Base-by-base conservation (phyloP, 768 basidiomycete species). In the Paxillus involutus region DNA sequence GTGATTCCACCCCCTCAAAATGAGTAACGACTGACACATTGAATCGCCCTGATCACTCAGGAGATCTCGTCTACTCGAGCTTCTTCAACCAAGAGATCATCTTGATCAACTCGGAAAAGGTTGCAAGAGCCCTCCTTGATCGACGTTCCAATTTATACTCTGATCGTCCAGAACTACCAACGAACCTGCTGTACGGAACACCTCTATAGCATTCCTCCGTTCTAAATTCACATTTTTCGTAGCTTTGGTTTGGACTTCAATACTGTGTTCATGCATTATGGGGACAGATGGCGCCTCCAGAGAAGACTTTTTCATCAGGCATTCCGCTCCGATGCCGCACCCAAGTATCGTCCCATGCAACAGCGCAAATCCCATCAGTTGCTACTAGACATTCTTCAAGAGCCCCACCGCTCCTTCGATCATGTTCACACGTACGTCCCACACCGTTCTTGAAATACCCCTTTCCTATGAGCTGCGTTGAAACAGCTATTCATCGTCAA, bases 271-370 rank as follows among this genome's bases (percentile, higher is more conserved):
- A 65, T 73, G 60, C 60, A 43, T n/a, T 75, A 77, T 52, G 74
- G 73, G 10, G 61, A 66, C 14, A 62, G 62, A 48, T 77, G 75
- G 77, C 67, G 72, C 13, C 41, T 45, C 24, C 70, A 75, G 36
- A 59, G 75, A 52, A 63, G 68, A 35, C 53, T 74, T 5, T 68
- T 69, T 35, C 74, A 76, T 40, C 71, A 76, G 39, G 61, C 64
- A 24, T 74, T 76, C 60, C 59, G 61, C 32, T 61, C 60, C 9
- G 62, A 67, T 29, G 61, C 61, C 2, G 44, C 59, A 8, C 29
- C 55, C 14, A 51, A 52, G 8, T 76, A 70, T 49, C 62, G 58
- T 41, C 65, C 68, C 3, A 63, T 73, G 36, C 76, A 77, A 51
- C 59, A 59, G 14, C 58, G 60, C 44, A 71, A 72, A 56, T 58